Conservation (phyloP, 495 filamentous ascomycete genomes). For the Xylaria nigripes region DNA sequence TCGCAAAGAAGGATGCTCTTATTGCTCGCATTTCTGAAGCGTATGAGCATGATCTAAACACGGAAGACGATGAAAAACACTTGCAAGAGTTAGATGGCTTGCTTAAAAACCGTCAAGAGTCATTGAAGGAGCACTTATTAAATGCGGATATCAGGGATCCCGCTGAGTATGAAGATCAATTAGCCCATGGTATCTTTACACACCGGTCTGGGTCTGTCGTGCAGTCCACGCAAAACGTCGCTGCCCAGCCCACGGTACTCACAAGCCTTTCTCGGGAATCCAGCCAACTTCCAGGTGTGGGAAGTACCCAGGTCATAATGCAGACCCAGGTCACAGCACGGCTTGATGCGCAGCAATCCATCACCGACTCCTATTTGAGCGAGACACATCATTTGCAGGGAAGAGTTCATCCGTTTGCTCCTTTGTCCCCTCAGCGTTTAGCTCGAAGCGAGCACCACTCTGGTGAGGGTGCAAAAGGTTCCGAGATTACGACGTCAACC, state of each 20-base stretch:
- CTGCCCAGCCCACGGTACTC: constrained; percentile 4
- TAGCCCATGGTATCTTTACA: background rate
- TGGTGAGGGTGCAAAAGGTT: background rate
- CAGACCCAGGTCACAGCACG: constrained; percentile 35
- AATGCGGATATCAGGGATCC: constrained; percentile 32
- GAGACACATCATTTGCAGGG: background rate
- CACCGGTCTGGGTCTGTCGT: constrained; percentile 15
- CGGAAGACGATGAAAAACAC: constrained; percentile 29
- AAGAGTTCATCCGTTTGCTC: background rate
- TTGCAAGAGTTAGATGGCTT: constrained; percentile 28
- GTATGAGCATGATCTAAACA: constrained; percentile 33
- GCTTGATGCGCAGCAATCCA: background rate
- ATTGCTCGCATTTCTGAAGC: constrained; percentile 29
- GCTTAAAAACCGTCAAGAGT: constrained; percentile 23
- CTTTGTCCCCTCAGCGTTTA: background rate
- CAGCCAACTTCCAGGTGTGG: constrained; percentile 27
- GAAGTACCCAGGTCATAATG: constrained; percentile 38
- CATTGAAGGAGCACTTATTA: constrained; percentile 22
- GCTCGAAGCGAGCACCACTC: background rate
- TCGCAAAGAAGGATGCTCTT: constrained; percentile 25
- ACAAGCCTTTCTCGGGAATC: constrained; percentile 19
- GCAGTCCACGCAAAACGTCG: constrained; percentile 18
- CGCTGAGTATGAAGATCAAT: constrained; percentile 18
- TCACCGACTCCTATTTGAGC: background rate
- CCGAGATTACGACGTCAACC: background rate